These are phyloP conservation scores for Ogataea siamensis DNA, from an alignment of 805 yeast genomes.

Conservation along the genomic window DNA sequence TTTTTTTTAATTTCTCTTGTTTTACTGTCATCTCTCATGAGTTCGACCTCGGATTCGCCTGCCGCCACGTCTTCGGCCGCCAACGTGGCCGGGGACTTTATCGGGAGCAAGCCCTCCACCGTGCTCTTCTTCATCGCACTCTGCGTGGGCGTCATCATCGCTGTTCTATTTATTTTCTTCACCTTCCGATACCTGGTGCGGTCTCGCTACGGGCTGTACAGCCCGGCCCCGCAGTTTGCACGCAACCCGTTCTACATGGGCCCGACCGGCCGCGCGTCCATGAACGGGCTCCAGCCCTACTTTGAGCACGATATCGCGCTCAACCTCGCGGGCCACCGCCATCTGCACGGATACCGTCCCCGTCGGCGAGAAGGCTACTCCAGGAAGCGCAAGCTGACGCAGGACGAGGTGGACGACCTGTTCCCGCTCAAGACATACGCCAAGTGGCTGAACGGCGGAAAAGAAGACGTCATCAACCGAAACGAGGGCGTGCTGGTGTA, in stretches of 20 bases:
- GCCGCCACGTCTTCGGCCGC: slow-evolving; percentile 6
- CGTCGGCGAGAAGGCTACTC: slow-evolving; percentile 36
- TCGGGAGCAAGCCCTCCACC: slow-evolving; percentile 55
- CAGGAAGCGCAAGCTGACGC: slow-evolving; percentile 49
- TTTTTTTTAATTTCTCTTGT: slow-evolving; percentile 3
- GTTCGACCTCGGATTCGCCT: slow-evolving; percentile 6
- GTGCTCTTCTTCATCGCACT: slow-evolving; percentile 63
- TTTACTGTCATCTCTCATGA: slow-evolving; percentile 1
- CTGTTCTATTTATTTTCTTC: slow-evolving; percentile 55
- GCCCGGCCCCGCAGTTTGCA: slow-evolving; percentile 34
- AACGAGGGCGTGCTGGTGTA: slow-evolving; percentile 36
- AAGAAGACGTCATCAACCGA: slow-evolving; percentile 47
- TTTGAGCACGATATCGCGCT: slow-evolving; percentile 21
- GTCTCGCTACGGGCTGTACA: slow-evolving; percentile 53
- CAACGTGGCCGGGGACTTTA: slow-evolving; percentile 19
- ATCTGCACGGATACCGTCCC: slow-evolving; percentile 6
- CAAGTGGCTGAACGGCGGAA: slow-evolving; percentile 62
- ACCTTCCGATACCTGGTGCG: slow-evolving; percentile 59
- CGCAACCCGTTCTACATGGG: slow-evolving; percentile 27
- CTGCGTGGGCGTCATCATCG: slow-evolving; percentile 59
- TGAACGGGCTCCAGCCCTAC: slow-evolving; percentile 28
- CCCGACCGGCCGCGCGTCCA: slow-evolving; percentile 25
- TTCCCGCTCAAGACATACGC: slow-evolving; percentile 58
- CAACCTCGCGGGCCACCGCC: slow-evolving; percentile 11
- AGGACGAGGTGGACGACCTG: slow-evolving; percentile 55